phyloP scores from a whole-genome alignment of 225 moss, liverwort and hornwort genomes.

The Pleurozium schreberi region DNA sequence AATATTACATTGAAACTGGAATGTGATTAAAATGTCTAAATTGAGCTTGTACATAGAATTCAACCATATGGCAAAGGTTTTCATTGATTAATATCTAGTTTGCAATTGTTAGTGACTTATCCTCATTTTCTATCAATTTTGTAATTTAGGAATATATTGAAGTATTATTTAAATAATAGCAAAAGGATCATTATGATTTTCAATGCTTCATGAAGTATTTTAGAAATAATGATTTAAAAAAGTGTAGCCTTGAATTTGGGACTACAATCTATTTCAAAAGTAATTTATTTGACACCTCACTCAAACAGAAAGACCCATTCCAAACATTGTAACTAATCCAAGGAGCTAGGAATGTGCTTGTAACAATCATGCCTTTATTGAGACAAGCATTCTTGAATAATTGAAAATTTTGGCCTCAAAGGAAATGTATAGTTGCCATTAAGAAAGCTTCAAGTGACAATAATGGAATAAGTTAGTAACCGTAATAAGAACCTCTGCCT shows the following conservation, averaged over 20 bases:
- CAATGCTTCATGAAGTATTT: background rate
- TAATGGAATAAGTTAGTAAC: background rate
- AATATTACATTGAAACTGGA: no score
- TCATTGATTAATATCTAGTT: background rate
- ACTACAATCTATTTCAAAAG: background rate
- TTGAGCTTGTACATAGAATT: background rate
- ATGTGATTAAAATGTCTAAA: background rate
- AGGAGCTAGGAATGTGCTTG: background rate
- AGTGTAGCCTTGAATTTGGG: accelerated
- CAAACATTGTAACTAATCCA: background rate
- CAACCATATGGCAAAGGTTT: accelerated
- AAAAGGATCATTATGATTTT: background rate
- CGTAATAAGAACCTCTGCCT: background rate
- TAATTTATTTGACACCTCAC: background rate
- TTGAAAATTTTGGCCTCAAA: no score
- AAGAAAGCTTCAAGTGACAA: background rate
- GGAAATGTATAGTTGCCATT: background rate
- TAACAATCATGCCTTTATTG: background rate
- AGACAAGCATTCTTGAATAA: background rate
- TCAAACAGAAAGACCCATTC: background rate
- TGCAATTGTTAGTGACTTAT: background rate
- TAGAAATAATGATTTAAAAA: background rate
- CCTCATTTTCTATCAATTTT: background rate
- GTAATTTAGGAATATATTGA: background rate
- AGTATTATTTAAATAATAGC: background rate